Conservation (phyloP, 1,139 yeast genomes). For the Eremothecium gossypii region DNA sequence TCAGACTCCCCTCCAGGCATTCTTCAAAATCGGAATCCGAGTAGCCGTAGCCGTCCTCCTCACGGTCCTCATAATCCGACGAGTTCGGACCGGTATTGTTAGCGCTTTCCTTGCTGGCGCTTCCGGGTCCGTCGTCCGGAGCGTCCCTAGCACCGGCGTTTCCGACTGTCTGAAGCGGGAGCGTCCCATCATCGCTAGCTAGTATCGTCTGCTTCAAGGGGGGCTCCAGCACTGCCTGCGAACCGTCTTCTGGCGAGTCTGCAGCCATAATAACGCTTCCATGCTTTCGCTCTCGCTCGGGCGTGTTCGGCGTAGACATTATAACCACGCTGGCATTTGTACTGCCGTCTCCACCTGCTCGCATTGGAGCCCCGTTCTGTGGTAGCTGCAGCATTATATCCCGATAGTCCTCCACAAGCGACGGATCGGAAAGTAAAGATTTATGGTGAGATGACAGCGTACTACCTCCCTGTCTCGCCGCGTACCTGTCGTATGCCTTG, state of each 20-base stretch:
- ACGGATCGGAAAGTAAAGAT: slow-evolving; percentile 24
- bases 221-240: not conserved
- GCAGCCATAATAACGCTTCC: not conserved
- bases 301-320: slow-evolving; percentile 13
- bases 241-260: not conserved
- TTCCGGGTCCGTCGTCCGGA: not conserved
- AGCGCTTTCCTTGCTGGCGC: not conserved
- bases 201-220: not conserved
- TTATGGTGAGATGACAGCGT: slow-evolving; percentile 6
- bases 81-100: not conserved
- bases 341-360: slow-evolving; percentile 19
- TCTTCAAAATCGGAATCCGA: slow-evolving; percentile 32
- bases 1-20: slow-evolving; percentile 24
- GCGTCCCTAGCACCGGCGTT: not conserved
- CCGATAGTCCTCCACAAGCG: slow-evolving; percentile 25
- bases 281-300: not conserved
- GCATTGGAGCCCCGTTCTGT: slow-evolving; percentile 2
- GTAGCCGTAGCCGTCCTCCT: slow-evolving; percentile 21
- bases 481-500: slow-evolving; percentile 10
- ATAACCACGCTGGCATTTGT: slow-evolving; percentile 28
- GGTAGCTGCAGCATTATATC: slow-evolving; percentile 20
- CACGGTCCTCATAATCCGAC: slow-evolving; percentile 1
- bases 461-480: slow-evolving; percentile 5
- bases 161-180: not conserved
- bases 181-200: not conserved